Conservation (phyloP, 345 rosid genomes). For the Clausena lansium region DNA sequence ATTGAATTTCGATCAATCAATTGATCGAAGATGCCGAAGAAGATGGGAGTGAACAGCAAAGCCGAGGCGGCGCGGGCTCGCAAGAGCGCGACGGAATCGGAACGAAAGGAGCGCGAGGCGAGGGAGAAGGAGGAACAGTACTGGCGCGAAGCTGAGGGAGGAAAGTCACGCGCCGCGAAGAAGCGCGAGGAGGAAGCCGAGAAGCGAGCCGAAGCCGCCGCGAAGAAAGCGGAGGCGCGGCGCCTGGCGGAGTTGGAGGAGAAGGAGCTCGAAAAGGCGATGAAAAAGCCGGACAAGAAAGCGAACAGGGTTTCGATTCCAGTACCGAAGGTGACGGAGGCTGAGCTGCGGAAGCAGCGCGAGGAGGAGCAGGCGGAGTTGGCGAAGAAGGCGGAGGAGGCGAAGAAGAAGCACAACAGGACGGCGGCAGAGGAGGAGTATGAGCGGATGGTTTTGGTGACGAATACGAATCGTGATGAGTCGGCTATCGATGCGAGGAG, state of each 20-base stretch:
- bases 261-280: slow-evolving; percentile 64
- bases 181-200: slow-evolving; percentile 89
- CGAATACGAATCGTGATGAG: slow-evolving; percentile 87
- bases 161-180: slow-evolving; percentile 77
- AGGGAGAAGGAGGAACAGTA: slow-evolving; percentile 82
- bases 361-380: slow-evolving; percentile 79
- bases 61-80: slow-evolving; percentile 90
- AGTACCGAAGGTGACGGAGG: slow-evolving; percentile 84
- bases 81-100: slow-evolving; percentile 66
- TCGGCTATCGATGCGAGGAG: slow-evolving; percentile 76
- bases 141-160: slow-evolving; percentile 96
- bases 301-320: slow-evolving; percentile 73
- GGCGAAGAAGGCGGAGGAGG: slow-evolving; percentile 70
- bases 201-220: slow-evolving; percentile 76
- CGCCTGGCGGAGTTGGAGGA: slow-evolving; percentile 85
- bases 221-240: slow-evolving; percentile 65
- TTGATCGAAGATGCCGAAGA: slow-evolving; percentile 76
- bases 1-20: neutral
- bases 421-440: slow-evolving; percentile 90
- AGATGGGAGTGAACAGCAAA: slow-evolving; percentile 92
- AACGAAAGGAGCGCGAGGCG: slow-evolving; percentile 69
- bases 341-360: slow-evolving; percentile 45
- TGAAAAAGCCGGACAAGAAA: slow-evolving; percentile 84
- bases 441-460: slow-evolving; percentile 71
- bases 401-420: slow-evolving; percentile 58